Percentiles rank a stretch among this genome's conserved stretches.
Conservation (phyloP, 1,284 basidiomycete genomes). For the Meripilus lineatus region DNA sequence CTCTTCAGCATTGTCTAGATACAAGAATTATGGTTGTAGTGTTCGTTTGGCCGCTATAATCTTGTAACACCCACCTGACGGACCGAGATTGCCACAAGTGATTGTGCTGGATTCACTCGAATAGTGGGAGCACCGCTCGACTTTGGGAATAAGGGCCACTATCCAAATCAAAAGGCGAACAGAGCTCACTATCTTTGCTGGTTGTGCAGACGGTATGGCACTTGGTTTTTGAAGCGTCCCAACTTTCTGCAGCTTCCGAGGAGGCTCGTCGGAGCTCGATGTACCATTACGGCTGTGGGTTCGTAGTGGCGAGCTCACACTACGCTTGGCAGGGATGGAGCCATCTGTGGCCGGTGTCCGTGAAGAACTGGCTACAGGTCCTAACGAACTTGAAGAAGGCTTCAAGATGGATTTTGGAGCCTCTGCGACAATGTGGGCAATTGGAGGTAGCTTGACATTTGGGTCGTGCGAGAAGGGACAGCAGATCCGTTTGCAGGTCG, state of each 20-base stretch:
- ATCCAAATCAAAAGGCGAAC: neutral
- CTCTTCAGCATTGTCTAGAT: slow-evolving; percentile 65
- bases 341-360: slow-evolving; percentile 5
- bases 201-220: slow-evolving; percentile 36
- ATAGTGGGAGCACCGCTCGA: slow-evolving; percentile 62
- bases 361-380: slow-evolving; percentile 8
- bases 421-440: slow-evolving; percentile 33
- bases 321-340: slow-evolving; percentile 29
- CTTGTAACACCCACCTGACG: slow-evolving; percentile 51
- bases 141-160: neutral
- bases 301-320: slow-evolving; percentile 14
- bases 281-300: slow-evolving; percentile 14
- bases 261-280: slow-evolving; percentile 38
- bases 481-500: slow-evolving; percentile 40
- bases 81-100: slow-evolving; percentile 60
- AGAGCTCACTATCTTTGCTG: neutral
- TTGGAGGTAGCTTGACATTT: slow-evolving; percentile 31
- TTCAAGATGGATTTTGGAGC: slow-evolving; percentile 20
- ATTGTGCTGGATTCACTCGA: slow-evolving; percentile 56
- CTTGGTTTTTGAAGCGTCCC: slow-evolving; percentile 35
- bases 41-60: too few species aligned
- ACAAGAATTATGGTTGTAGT: too few species aligned
- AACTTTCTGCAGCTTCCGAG: slow-evolving; percentile 54
- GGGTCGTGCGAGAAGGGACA: slow-evolving; percentile 64
- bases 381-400: slow-evolving; percentile 1